Percentiles rank a stretch among this genome's conserved stretches.
phyloP scores from a whole-genome alignment of 1,139 yeast species.

The Protomyces pachydermus region DNA sequence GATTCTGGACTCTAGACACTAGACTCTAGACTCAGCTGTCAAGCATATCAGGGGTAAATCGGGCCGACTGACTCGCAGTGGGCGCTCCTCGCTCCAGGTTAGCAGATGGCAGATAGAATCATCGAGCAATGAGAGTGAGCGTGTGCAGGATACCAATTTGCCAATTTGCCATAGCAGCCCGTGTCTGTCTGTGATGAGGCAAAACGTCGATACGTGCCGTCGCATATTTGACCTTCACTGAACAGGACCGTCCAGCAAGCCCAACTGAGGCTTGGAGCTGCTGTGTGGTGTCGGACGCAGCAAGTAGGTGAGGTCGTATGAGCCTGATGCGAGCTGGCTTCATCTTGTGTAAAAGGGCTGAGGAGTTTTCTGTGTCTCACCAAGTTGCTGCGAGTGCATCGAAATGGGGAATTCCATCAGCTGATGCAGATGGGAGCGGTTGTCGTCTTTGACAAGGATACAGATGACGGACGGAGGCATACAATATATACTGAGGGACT shows the following conservation, averaged over 20 bases:
- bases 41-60: no score
- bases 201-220: no score
- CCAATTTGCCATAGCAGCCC: no score
- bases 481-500: not conserved
- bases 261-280: slow-evolving; percentile 32
- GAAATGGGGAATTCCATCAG: slow-evolving; percentile 69
- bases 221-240: no score
- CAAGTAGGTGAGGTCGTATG: slow-evolving; percentile 39
- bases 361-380: slow-evolving; percentile 97
- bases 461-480: not conserved
- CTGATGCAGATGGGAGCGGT: slow-evolving; percentile 7
- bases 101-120: no score
- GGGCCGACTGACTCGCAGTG: no score
- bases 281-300: slow-evolving; percentile 34
- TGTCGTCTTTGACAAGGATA: not conserved
- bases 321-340: slow-evolving; percentile 84
- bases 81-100: no score
- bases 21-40: no score
- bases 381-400: slow-evolving; percentile 78
- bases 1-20: no score
- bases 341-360: slow-evolving; percentile 90
- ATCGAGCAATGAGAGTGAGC: no score
- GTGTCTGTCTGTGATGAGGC: no score
- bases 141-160: no score
- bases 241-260: slow-evolving; percentile 40